phyloP scores from a whole-genome alignment of 2,329 filamentous ascomycete species.

The Myriosclerotinia scirpicola region DNA sequence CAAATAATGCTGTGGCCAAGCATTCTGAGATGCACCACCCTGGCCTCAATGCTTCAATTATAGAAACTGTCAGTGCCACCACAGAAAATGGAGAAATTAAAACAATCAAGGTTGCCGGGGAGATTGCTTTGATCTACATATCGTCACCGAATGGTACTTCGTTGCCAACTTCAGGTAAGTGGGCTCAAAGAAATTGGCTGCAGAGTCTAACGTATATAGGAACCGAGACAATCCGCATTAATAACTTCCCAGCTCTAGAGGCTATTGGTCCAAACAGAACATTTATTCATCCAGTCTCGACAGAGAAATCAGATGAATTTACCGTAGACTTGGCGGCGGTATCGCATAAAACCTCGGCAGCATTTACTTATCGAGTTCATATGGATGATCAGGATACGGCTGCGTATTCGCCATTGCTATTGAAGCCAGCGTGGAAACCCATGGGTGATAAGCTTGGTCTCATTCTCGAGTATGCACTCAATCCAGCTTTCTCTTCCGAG shows the following conservation, averaged over 20 bases:
- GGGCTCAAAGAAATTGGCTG: neutral
- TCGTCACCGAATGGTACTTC: conserved; percentile 41
- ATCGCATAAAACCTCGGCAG: conserved; percentile 70
- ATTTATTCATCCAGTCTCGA: conserved; percentile 70
- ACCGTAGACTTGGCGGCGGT: conserved; percentile 67
- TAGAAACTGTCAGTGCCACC: conserved; percentile 85
- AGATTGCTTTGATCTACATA: conserved; percentile 86
- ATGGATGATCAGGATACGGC: conserved; percentile 58
- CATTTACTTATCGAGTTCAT: conserved; percentile 91
- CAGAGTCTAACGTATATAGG: conserved; percentile 23
- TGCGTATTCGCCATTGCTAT: conserved; percentile 59
- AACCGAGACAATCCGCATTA: conserved; percentile 28
- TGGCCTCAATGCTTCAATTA: conserved; percentile 83
- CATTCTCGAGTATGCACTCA: conserved; percentile 80
- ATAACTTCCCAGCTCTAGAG: conserved; percentile 62
- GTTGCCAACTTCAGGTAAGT: conserved; percentile 49
- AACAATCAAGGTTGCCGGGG: conserved; percentile 75
- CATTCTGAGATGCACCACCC: conserved; percentile 80
- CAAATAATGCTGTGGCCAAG: conserved; percentile 64
- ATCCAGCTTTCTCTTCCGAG: conserved; percentile 55
- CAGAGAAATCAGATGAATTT: conserved; percentile 75
- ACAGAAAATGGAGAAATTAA: conserved; percentile 74
- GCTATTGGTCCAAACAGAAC: conserved; percentile 92
- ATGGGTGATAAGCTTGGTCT: conserved; percentile 84
- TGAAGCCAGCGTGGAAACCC: conserved; percentile 72